Base-by-base conservation (phyloP, 2,329 filamentous ascomycete species). In the Beauveria australis region DNA sequence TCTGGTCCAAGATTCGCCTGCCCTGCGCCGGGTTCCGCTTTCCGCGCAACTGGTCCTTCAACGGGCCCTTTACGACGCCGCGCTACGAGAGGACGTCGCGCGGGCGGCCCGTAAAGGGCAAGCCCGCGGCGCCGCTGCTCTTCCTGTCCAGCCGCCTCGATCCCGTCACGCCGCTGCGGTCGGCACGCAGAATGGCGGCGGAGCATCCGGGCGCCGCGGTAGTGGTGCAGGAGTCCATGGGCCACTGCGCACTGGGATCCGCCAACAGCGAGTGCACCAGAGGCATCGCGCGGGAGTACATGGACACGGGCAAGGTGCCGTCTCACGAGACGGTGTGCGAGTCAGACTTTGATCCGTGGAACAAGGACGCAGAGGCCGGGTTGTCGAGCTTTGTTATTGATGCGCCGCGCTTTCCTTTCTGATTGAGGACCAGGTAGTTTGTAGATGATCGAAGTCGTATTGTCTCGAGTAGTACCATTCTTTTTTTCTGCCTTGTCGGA, bases 161-260 rank as follows among this genome's bases (percentile, higher is more conserved):
- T 55, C 75, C 76, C 6, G 71, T 76, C 9, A 77, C 75, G 40
- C 75, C 75, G 33, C 63, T 71, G 56, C 61, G 69, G 18, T 75
- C 74, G 61, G 76, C 76, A 22, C 63, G 54, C 18, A 53, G 26
- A 19, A 65, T 64, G 63, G 62, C 63, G 2, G 53, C 30, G 16
- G 2, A 40, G 6, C 66, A 69, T 37, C 66, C 65, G 1, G 67
- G 67, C n/a, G 66, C 67, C 2, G 61, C 49, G n/a, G 59, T 68
- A 4, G 59, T 69, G 4, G 54, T 67, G 3, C 67, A 67, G 24
- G 65, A 68, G 48, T 63, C 59, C 1, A 52, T 65, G 14, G 67
- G 67, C 1, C 67, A 69, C 37, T 53, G 53, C 48, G 61, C 64
- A 9, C 60, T 65, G 9, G 14, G 26, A 0, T 40, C 61, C 1